These are phyloP conservation scores for Flaveria brownii DNA, from an alignment of 129 eudicot species.

Conservation along the genomic window DNA sequence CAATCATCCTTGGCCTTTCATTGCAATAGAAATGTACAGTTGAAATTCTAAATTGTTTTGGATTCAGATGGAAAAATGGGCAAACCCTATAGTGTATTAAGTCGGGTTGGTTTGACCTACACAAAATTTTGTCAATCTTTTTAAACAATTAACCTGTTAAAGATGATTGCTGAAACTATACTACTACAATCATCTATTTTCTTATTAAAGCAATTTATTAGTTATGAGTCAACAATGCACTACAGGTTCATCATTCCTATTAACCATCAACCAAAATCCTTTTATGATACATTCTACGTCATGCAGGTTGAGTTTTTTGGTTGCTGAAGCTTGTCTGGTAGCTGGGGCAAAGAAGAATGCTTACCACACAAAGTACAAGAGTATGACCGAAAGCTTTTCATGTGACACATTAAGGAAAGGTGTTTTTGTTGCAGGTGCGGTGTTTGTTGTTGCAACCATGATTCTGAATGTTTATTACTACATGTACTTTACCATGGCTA, in stretches of 20 bases:
- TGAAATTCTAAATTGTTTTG: not conserved
- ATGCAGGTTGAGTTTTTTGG: conserved; percentile 77
- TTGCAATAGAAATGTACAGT: not conserved
- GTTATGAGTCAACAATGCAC: not conserved
- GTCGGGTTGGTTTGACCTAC: not conserved
- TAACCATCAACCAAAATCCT: not conserved
- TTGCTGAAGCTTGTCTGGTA: conserved; percentile 83
- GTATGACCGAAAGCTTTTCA: conserved; percentile 76
- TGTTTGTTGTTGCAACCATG: conserved; percentile 84
- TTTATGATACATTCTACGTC: conserved; percentile 5
- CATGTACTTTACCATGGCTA: conserved; percentile 89
- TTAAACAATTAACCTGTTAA: not conserved
- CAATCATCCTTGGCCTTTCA: conserved; percentile 3
- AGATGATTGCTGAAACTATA: not conserved
- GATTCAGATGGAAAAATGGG: conserved; percentile 4
- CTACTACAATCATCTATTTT: not conserved
- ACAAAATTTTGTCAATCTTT: no score
- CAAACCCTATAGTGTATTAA: not conserved
- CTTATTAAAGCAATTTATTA: not conserved
- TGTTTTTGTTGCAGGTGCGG: conserved; percentile 92
- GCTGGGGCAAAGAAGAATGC: conserved; percentile 95
- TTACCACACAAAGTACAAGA: conserved; percentile 80
- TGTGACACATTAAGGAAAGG: conserved; percentile 91
- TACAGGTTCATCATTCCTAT: not conserved
- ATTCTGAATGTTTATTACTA: conserved; percentile 80